Evolutionary conservation across 192 early-diverging fungal genomes (phyloP).

Genomic region (Gigaspora rosea): DNA sequence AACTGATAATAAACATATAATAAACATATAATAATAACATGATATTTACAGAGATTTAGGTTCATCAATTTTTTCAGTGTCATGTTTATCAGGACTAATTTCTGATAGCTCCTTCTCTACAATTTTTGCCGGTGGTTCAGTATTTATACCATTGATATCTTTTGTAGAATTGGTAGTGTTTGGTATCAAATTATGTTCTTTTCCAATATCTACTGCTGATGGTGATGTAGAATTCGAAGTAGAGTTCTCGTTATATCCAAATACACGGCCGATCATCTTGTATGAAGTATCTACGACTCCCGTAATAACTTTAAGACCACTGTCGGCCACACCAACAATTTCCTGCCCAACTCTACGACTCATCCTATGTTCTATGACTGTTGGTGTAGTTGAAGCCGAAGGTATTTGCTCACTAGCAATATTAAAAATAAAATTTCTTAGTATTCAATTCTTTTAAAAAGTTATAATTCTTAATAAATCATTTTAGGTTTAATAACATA

Average conservation of each 20-base stretch:
- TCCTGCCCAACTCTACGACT: slow-evolving; percentile 25
- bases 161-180: not conserved
- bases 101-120: not conserved
- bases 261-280: slow-evolving; percentile 23
- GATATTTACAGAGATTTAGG: not conserved
- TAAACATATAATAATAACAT: not conserved
- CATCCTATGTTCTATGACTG: not conserved
- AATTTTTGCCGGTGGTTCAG: not conserved
- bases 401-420: not conserved
- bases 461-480: no score
- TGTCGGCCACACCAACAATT: slow-evolving; percentile 18
- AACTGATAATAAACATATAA: no score
- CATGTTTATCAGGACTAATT: not conserved
- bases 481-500: no score
- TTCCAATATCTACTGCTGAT: not conserved
- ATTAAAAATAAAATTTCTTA: not conserved
- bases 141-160: not conserved
- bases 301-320: slow-evolving; percentile 20
- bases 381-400: no score
- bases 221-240: not conserved
- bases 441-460: not conserved
- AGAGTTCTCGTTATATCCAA: slow-evolving; percentile 25
- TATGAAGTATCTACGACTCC: slow-evolving; percentile 18
- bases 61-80: not conserved
- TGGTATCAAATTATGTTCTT: not conserved